phyloP scores from a whole-genome alignment of 352 stramenopile genomes.

The Peronosclerospora sorghi region DNA sequence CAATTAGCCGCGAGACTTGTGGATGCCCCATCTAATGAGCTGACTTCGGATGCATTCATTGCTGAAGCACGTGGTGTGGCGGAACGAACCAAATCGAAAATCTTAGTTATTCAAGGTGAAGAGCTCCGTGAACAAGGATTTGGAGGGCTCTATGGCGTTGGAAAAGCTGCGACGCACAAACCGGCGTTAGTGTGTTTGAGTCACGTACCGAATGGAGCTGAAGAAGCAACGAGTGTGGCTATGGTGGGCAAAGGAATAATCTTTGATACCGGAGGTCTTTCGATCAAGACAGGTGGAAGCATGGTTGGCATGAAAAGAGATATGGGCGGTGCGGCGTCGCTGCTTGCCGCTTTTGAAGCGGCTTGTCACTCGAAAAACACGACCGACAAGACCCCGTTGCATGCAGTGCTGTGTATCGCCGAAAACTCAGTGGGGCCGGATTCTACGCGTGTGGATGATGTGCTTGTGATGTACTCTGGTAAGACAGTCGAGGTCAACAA shows the following conservation, averaged over 20 bases:
- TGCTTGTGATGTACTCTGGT: conserved; percentile 88
- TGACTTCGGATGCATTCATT: conserved; percentile 86
- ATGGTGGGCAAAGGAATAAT: conserved; percentile 94
- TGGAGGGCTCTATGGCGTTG: conserved; percentile 88
- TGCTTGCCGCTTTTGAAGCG: conserved; percentile 62
- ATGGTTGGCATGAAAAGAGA: conserved; percentile 93
- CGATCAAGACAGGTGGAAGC: conserved; percentile 82
- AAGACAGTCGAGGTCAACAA: conserved; percentile 98
- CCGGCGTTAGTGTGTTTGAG: conserved; percentile 88
- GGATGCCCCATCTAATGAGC: conserved; percentile 83
- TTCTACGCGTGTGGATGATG: conserved; percentile 89
- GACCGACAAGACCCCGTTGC: conserved; percentile 74
- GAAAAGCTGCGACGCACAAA: conserved; percentile 81
- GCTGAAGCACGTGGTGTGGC: conserved; percentile 56
- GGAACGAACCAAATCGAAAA: conserved; percentile 48
- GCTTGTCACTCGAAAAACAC: conserved; percentile 84
- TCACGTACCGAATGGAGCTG: conserved; percentile 39
- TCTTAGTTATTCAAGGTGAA: conserved; percentile 83
- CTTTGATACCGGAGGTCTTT: conserved; percentile 94
- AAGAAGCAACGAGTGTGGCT: conserved; percentile 39
- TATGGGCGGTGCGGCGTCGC: conserved; percentile 81
- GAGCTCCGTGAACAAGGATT: conserved; percentile 85
- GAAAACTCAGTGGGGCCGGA: conserved; percentile 90
- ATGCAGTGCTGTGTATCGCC: conserved; percentile 87
- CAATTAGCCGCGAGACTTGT: conserved; percentile 82